phyloP scores from a whole-genome alignment of 2,329 filamentous ascomycete species.

The Taxawa tesnikishii region DNA sequence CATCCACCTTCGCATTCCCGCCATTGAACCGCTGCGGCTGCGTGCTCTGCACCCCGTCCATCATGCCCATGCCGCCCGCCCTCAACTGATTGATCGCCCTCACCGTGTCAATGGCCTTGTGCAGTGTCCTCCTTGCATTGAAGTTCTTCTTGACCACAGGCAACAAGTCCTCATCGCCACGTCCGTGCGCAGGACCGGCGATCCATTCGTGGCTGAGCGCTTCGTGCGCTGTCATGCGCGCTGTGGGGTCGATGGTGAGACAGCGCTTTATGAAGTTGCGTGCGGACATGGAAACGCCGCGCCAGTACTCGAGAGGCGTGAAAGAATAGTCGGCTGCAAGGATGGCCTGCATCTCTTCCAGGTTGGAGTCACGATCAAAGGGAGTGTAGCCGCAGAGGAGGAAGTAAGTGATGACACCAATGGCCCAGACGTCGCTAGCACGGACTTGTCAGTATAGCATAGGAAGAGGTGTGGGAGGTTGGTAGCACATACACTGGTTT shows the following conservation, averaged over 20 bases:
- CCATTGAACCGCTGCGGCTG: conserved; percentile 31
- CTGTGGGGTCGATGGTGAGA: conserved; percentile 75
- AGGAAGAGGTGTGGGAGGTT: background rate
- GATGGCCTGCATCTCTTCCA: conserved; percentile 99
- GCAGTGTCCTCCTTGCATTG: conserved; percentile 51
- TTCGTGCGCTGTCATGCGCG: conserved; percentile 84
- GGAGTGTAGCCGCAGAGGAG: conserved; percentile 95
- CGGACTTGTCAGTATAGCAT: background rate
- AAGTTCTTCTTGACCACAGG: conserved; percentile 60
- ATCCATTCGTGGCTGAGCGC: conserved; percentile 55
- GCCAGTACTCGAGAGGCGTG: conserved; percentile 91
- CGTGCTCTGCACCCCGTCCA: conserved; percentile 46
- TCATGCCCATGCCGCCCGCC: conserved; percentile 42
- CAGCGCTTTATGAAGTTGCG: conserved; percentile 89
- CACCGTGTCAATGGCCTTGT: conserved; percentile 57
- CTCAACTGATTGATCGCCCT: conserved; percentile 56
- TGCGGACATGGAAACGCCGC: conserved; percentile 69
- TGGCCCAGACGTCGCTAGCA: conserved; percentile 78
- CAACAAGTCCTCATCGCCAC: conserved; percentile 41
- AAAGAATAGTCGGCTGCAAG: conserved; percentile 94
- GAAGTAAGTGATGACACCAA: conserved; percentile 98
- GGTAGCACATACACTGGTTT: conserved; percentile 62
- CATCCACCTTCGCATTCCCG: conserved; percentile 13
- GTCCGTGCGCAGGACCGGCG: conserved; percentile 39
- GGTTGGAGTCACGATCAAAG: conserved; percentile 92